Conservation (phyloP, 2,329 filamentous ascomycete species). For the Sclerotinia borealis region DNA sequence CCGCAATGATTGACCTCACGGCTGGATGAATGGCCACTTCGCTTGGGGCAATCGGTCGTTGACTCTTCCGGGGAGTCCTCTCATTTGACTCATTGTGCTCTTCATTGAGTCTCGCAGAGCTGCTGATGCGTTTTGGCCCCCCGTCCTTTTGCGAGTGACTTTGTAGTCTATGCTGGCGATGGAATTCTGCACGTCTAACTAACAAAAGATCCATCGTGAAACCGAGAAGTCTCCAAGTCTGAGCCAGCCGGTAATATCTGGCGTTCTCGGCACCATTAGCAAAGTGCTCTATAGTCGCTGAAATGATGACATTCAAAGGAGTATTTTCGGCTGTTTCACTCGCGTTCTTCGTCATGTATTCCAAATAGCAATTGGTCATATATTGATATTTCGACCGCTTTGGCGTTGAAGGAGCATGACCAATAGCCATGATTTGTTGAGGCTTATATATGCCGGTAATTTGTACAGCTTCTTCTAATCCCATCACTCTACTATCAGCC, state of each 20-base stretch:
- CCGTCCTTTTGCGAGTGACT: conserved; percentile 13
- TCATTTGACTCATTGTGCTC: conserved; percentile 16
- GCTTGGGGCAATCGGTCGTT: conserved; percentile 12
- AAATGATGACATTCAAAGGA: conserved; percentile 36
- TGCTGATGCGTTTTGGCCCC: conserved; percentile 23
- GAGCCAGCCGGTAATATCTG: conserved; percentile 53
- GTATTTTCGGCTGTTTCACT: background rate
- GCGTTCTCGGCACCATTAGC: conserved; percentile 51
- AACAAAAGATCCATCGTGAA: conserved; percentile 52
- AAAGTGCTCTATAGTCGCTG: conserved; percentile 48
- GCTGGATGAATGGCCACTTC: conserved; percentile 18
- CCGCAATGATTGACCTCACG: conserved; percentile 21
- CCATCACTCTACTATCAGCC: conserved; percentile 41
- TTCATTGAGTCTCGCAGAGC: conserved; percentile 17
- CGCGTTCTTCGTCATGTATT: conserved; percentile 37
- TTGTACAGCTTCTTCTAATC: conserved; percentile 52
- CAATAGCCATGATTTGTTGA: conserved; percentile 58
- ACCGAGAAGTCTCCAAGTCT: conserved; percentile 57
- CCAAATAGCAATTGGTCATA: conserved; percentile 50
- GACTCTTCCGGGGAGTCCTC: conserved; percentile 24
- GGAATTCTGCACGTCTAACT: conserved; percentile 49
- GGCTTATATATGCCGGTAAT: conserved; percentile 52
- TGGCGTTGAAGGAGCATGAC: conserved; percentile 47
- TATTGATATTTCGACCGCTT: conserved; percentile 50
- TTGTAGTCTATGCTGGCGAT: conserved; percentile 44